These are phyloP conservation scores for Circinella minor DNA, from an alignment of 371 early-diverging fungal species.

Conservation along the genomic window DNA sequence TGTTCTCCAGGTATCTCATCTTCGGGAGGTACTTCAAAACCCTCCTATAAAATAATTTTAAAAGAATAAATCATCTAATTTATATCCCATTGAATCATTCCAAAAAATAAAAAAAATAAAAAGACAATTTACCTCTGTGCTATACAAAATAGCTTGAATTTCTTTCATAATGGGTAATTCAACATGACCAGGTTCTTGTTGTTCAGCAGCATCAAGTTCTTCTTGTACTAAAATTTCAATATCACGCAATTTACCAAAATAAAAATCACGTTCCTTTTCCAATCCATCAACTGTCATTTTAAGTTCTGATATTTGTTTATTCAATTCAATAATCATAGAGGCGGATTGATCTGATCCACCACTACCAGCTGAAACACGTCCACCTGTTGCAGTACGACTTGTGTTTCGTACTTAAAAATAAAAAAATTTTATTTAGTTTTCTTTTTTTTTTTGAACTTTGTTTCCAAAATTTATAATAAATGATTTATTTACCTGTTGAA, in stretches of 20 bases:
- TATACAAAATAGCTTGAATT: conserved; percentile 84
- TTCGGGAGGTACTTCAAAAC: conserved; percentile 52
- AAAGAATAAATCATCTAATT: no score
- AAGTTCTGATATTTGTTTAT: conserved; percentile 74
- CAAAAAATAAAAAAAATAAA: no score
- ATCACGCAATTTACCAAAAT: conserved; percentile 89
- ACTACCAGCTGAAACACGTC: conserved; percentile 29
- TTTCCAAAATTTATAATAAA: no score
- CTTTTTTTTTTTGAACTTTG: no score
- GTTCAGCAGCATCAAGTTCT: conserved; percentile 50
- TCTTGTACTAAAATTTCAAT: conserved; percentile 91
- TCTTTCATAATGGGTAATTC: conserved; percentile 62
- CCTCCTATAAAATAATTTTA: conserved; percentile 43
- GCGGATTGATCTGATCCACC: conserved; percentile 34
- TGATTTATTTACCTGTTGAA: neutral
- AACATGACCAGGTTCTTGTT: conserved; percentile 31
- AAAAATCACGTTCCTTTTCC: conserved; percentile 95
- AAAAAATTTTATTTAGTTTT: neutral
- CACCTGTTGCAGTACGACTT: conserved; percentile 25
- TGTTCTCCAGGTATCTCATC: conserved; percentile 30
- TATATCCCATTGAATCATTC: neutral
- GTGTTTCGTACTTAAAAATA: conserved; percentile 29
- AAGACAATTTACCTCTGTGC: conserved; percentile 65
- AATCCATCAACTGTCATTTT: conserved; percentile 82
- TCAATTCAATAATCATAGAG: conserved; percentile 65